Conservation (phyloP, 768 basidiomycete genomes). For the Boletus insuetus region DNA sequence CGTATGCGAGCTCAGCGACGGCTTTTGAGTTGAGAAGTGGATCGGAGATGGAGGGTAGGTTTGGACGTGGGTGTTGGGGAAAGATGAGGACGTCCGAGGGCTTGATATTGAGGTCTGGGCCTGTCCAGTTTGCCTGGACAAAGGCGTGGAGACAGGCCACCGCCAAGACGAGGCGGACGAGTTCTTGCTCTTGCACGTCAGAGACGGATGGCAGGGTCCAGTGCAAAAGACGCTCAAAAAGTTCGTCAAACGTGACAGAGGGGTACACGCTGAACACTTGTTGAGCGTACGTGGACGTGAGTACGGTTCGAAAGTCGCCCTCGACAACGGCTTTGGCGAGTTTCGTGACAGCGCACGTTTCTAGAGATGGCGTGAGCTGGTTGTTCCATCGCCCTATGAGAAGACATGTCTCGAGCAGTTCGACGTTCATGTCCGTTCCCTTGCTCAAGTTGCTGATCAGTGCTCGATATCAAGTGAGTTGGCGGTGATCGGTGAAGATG, state of each 20-base stretch:
- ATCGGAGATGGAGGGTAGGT: conserved; percentile 34
- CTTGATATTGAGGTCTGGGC: conserved; percentile 72
- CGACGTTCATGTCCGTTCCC: conserved; percentile 14
- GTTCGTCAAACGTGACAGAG: conserved; percentile 34
- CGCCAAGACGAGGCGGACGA: conserved; percentile 60
- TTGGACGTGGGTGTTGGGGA: conserved; percentile 16
- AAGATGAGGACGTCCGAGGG: conserved; percentile 41
- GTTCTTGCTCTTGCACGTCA: conserved; percentile 46
- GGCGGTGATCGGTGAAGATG: too few relatives aligned
- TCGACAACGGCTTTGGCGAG: conserved; percentile 57
- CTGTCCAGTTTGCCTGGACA: conserved; percentile 95
- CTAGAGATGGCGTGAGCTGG: conserved; percentile 18
- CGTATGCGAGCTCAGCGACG: conserved; percentile 71
- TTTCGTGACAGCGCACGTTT: conserved; percentile 24
- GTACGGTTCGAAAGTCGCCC: conserved; percentile 54
- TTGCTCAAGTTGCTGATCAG: not conserved
- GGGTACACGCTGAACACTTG: conserved; percentile 37
- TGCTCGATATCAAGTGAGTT: not conserved
- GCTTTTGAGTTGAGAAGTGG: conserved; percentile 62
- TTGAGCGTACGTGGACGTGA: conserved; percentile 45
- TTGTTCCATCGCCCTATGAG: conserved; percentile 49
- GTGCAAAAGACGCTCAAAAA: conserved; percentile 37
- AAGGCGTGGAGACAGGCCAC: conserved; percentile 87
- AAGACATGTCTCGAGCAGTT: conserved; percentile 51
- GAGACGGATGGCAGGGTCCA: conserved; percentile 29